These are phyloP conservation scores for Camelina neglecta DNA, from an alignment of 345 rosid species.

Conservation along the genomic window DNA sequence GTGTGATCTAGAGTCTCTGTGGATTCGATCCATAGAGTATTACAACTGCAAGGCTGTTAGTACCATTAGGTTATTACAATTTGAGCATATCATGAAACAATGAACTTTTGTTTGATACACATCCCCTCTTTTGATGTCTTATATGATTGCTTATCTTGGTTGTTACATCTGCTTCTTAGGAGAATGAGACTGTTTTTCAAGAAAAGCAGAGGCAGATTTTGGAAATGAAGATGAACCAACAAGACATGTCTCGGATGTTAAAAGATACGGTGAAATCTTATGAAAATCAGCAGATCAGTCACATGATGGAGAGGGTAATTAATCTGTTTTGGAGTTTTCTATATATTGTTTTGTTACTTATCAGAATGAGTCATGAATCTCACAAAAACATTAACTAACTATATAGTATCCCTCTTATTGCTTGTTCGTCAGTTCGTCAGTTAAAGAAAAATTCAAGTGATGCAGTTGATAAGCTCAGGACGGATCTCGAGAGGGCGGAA, in stretches of 20 bases:
- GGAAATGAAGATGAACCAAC: not conserved
- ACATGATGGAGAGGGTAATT: constrained; percentile 21
- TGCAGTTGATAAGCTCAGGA: not conserved
- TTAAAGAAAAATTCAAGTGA: not conserved
- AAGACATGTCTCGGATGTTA: not conserved
- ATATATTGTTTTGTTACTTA: not conserved
- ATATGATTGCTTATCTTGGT: not conserved
- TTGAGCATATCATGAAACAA: too few species aligned
- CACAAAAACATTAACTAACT: too few species aligned
- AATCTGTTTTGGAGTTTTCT: not conserved
- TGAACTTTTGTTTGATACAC: not conserved
- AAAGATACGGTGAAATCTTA: not conserved
- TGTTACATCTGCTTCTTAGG: not conserved
- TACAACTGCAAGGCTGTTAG: too few species aligned
- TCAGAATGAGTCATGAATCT: too few species aligned
- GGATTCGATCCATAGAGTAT: too few species aligned
- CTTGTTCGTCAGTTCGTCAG: not conserved
- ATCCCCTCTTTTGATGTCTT: not conserved
- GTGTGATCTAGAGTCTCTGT: too few species aligned
- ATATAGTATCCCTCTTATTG: too few species aligned
- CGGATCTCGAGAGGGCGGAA: not conserved
- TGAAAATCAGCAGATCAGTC: not conserved
- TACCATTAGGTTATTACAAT: too few species aligned
- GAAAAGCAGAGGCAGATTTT: not conserved
- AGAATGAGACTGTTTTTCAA: not conserved